Evolutionary conservation across 345 rosid genomes (phyloP), one percentile per base, ranked within the genome.

Genomic region (Odontarrhena argentea): DNA sequence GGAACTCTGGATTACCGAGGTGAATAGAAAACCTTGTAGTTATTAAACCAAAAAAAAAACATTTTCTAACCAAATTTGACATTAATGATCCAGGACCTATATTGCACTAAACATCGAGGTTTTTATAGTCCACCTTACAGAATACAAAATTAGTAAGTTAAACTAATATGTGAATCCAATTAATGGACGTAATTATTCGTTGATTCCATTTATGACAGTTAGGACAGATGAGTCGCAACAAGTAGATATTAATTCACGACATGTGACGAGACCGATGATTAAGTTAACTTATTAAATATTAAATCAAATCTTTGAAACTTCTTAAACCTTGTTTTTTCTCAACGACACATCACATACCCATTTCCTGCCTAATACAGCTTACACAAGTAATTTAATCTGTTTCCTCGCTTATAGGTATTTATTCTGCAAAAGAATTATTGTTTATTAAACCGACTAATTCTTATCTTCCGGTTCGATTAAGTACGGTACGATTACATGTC

Each of bases 191-290:
- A 30, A 35, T 69, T 52, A 55, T 45, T 55, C 67, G 8, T 6
- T 44, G 34, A 24, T 9, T 43, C 61, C 60, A 69, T 51, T 51
- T 28, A 71, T 71, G 58, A 55, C 57, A 45, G 68, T 43, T 43
- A 8, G 69, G 69, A 63, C 58, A 71, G 69, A 24, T 71, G 64
- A 63, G 69, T 47, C 49, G 53, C 44, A 48, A 63, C 69, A 55
- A 41, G 76, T 71, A 71, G 46, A 64, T 71, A 64, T 71, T 56
- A 71, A 56, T 64, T 47, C 64, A 37, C 38, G 70, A 71, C 65
- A 64, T 71, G 76, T 63, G 70, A 64, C 65, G 1, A 18, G 22
- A 18, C 22, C 22, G 22, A 7, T 41, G 1, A 45, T 53, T 32
- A 52, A 2, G 35, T 41, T 13, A 22, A 58, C 41, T 70, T 44